phyloP scores from a whole-genome alignment of 768 basidiomycete species.

The Mrakia gelida region DNA sequence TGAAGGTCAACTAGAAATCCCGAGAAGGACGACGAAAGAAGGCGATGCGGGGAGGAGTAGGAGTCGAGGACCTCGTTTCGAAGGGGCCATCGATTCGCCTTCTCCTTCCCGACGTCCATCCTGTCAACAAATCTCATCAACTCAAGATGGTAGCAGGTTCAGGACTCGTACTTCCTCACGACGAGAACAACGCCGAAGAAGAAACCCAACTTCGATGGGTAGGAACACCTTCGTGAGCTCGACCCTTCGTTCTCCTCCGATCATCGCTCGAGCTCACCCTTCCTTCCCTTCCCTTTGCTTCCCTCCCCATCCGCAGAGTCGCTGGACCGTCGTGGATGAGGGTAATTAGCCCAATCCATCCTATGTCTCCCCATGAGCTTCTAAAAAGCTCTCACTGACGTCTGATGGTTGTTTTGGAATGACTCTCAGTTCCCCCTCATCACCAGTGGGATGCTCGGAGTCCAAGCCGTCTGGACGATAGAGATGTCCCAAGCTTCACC shows the following conservation, averaged over 20 bases:
- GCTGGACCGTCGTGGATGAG: slow-evolving; percentile 22
- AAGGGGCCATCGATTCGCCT: too few relatives aligned
- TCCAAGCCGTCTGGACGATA: slow-evolving; percentile 72
- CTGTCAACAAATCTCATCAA: not conserved
- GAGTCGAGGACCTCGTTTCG: not conserved
- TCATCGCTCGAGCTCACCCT: slow-evolving; percentile 1
- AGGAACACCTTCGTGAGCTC: slow-evolving; percentile 18
- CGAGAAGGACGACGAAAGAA: not conserved
- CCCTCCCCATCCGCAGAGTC: not conserved
- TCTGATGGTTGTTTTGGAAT: too few relatives aligned
- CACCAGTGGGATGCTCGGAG: slow-evolving; percentile 20
- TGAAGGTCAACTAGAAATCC: not conserved
- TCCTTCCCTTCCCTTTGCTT: not conserved
- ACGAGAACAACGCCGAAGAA: slow-evolving; percentile 11
- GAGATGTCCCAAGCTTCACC: slow-evolving; percentile 93
- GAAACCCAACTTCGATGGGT: slow-evolving; percentile 27
- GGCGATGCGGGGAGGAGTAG: not conserved
- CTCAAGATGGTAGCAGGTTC: slow-evolving; percentile 21
- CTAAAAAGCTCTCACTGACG: not conserved
- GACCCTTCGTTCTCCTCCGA: not conserved
- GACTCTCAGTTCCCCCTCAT: slow-evolving; percentile 11
- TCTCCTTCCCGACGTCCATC: not conserved
- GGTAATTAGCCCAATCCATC: not conserved
- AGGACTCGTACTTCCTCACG: slow-evolving; percentile 14
- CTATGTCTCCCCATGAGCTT: not conserved